Base-by-base conservation (phyloP, 495 filamentous ascomycete species). In the Sporormia fimetaria region DNA sequence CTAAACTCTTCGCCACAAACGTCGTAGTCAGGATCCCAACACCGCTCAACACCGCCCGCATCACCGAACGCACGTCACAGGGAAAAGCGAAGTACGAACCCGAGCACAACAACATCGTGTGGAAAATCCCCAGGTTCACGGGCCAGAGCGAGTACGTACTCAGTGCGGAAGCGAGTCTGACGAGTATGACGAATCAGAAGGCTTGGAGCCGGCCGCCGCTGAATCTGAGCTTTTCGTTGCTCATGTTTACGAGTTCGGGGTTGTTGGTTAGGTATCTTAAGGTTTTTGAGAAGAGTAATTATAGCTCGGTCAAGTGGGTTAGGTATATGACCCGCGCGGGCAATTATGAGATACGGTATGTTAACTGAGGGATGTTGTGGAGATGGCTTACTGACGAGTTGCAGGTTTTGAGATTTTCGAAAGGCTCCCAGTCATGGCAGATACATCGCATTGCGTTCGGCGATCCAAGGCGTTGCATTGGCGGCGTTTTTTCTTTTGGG, bases 281-380 rank as follows among this genome's bases (percentile, higher is more conserved):
- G 67, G 92, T 99, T 18, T 99, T 99, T 66, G 92, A 99, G 71
- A 99, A 99, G 76, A 85, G 71, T 58, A 95, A 96, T 64, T 99
- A 99, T 58, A 87, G 81, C 41, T 92, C 83, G 52, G 92, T 99
- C 7, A 99, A 99, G 58, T 99, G 92, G 92, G 92, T 99, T 50
- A 67, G 92, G 54, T 99, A 99, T 64, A 99, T 99, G 92, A 99
- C 92, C 21, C 72, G 92, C 33, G 92, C 88, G 12, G 81, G 81
- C 11, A 80, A 73, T 57, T 87, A 85, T 59, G 81, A 84, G 60
- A 85, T 83, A 38, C 61, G 80, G 74, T 83, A 40, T 28, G 49
- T 40, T n/a, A n/a, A n/a, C n/a, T n/a, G n/a, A n/a, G n/a, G n/a
- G n/a, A n/a, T n/a, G n/a, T n/a, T n/a, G n/a, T n/a, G n/a, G n/a